A percentile compares a stretch with the other conserved stretches of the same genome.
Conservation (phyloP, 768 basidiomycete genomes). For the Dacryopinax spathularia region DNA sequence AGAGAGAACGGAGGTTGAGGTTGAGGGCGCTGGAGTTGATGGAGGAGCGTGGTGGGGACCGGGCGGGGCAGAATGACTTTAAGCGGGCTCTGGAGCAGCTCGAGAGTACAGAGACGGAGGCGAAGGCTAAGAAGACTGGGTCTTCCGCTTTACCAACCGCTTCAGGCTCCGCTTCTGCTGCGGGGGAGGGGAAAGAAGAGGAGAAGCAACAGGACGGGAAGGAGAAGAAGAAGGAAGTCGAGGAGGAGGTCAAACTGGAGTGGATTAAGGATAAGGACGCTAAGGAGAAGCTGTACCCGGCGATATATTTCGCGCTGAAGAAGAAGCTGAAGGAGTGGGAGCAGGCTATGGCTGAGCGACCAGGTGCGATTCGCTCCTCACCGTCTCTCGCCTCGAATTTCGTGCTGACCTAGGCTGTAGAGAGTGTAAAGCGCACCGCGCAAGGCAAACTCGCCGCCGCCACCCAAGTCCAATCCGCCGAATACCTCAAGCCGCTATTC, state of each 20-base stretch:
- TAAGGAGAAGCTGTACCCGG: slow-evolving; percentile 62
- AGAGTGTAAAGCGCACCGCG: slow-evolving; percentile 77
- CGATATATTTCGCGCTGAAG: slow-evolving; percentile 94
- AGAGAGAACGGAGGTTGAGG: slow-evolving; percentile 82
- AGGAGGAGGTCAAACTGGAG: slow-evolving; percentile 33
- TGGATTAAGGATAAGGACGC: slow-evolving; percentile 80
- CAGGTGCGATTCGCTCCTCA: slow-evolving; percentile 38
- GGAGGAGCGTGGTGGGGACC: slow-evolving; percentile 73
- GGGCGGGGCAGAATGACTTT: slow-evolving; percentile 67
- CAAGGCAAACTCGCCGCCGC: slow-evolving; percentile 92
- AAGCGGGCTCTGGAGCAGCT: slow-evolving; percentile 32
- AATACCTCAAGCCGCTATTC: slow-evolving; percentile 95
- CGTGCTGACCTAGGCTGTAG: slow-evolving; percentile 6
- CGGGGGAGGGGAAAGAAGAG: slow-evolving; percentile 8
- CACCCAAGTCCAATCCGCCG: slow-evolving; percentile 86
- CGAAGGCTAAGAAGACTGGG: slow-evolving; percentile 73
- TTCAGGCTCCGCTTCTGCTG: slow-evolving; percentile 27
- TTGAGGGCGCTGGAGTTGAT: slow-evolving; percentile 88
- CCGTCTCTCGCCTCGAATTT: neutral
- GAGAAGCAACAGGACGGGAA: slow-evolving; percentile 25
- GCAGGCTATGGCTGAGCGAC: slow-evolving; percentile 83
- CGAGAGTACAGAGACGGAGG: slow-evolving; percentile 48
- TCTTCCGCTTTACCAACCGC: slow-evolving; percentile 35
- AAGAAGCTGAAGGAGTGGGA: slow-evolving; percentile 91
- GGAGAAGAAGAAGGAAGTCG: slow-evolving; percentile 47